Evolutionary conservation across 768 basidiomycete species (phyloP), one percentile per base, ranked within the genome.

Genomic region (Suillus paluster): DNA sequence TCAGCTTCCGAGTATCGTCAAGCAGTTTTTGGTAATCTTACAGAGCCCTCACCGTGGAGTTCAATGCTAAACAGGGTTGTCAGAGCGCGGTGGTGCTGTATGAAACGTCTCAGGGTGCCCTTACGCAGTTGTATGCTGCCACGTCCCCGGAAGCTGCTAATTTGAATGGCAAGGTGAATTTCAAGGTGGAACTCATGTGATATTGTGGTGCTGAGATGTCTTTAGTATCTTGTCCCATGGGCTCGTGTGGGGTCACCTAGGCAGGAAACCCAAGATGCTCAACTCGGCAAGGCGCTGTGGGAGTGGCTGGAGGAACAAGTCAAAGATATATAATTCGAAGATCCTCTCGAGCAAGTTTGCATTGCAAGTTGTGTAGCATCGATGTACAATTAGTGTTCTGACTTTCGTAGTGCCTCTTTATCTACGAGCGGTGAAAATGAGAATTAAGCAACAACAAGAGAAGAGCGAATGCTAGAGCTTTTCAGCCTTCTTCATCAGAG

Each of bases 221-320:
- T 27, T 15, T 41, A 83, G 80, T 84, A 78, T 61, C 75, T 84
- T 27, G 68, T 79, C 21, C 83, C 84, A 0, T 83, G 81, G 81
- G 81, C 79, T 12, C 72, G 77, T 23, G 44, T 76, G 3, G 77
- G 78, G 0, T 25, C 58, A 1, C 60, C 72, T 14, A 55, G 53
- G 23, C 61, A 70, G 41, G 70, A 66, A 9, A 70, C 77, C 4
- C 68, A 71, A 55, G 78, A 83, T 63, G 67, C 71, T 38, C 64
- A 71, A 44, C 67, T 76, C 9, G 76, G 75, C 1, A 66, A 68
- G 56, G 73, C 75, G 25, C 68, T 84, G 3, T 83, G 81, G 83
- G 67, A 75, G 14, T 83, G 81, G 79, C 64, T 82, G 54, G 83
- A 84, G 59, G 82, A 80, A 45, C 79, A 83, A 62, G 73, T 81